Base-by-base conservation (phyloP, 495 filamentous ascomycete genomes). In the Tuber brumale region DNA sequence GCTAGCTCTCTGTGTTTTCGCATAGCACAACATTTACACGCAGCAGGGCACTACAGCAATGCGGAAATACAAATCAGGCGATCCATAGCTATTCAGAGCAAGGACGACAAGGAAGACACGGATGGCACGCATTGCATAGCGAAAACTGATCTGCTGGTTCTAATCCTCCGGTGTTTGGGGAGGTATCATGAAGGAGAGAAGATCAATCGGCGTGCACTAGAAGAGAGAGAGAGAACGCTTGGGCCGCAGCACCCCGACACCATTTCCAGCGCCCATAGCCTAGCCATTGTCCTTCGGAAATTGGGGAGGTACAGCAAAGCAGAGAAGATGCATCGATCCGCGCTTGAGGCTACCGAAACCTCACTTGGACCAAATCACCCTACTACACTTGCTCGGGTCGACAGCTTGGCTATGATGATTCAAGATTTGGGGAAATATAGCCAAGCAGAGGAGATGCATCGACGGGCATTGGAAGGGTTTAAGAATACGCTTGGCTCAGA, bases 361-460 rank as follows among this genome's bases (percentile, higher is more conserved):
- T 75, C 77, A 41, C 73, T 84, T 8, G 84, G 82, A 37, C 71
- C 75, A 37, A 77, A 82, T 71, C 83, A 84, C 72, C 79, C 81
- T 45, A 76, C 82, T 19, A 84, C 82, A 14, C 79, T 85, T 37
- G 77, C 3, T 6, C 83, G 51, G 75, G 82, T 82, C 75, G 79
- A 77, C 70, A 84, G 72, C 57, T 79, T 83, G 51, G 83, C 82
- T 37, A 66, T 74, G 23, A 31, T 81, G 23, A 73, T 86, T 19
- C 42, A 77, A 21, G 46, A 77, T 19, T 77, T 82, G 31, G 83
- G 83, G 9, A 80, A 84, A 35, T 84, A 83, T 72, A 51, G 83
- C 45, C 84, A 86, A 48, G 85, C 85, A 0, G 84, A 85, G 42
- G 21, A 48, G 23, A 61, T 84, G 27, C 72, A 82, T n/a, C n/a